Conservation (phyloP, 169 alveolate species). For the Eimeria brunetti region DNA sequence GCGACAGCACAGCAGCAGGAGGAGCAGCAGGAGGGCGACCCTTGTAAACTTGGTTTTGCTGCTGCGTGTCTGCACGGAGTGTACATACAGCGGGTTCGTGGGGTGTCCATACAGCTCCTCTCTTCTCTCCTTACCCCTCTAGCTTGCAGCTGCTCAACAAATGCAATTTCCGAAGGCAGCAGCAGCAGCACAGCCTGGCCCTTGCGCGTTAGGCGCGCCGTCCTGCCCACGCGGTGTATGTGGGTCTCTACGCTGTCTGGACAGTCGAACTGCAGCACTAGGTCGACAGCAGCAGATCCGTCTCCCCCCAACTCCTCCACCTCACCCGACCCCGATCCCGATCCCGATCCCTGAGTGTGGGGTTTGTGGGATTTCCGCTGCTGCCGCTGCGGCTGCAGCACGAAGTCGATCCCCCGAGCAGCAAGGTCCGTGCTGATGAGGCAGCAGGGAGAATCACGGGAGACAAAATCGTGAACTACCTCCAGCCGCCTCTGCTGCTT, state of each 20-base stretch:
- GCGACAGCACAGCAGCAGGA: not conserved
- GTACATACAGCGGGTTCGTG: not conserved
- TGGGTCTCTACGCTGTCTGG: conserved; percentile 96
- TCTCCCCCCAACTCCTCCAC: not conserved
- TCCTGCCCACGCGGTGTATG: conserved; percentile 97
- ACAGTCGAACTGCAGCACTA: conserved; percentile 88
- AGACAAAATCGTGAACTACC: conserved; percentile 95
- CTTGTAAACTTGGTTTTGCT: not conserved
- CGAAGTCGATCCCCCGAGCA: conserved; percentile 98
- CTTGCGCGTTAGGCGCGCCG: conserved; percentile 94
- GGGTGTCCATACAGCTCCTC: not conserved
- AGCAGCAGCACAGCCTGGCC: conserved; percentile 90
- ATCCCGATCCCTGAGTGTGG: conserved; percentile 10
- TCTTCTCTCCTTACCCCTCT: conserved; percentile 2
- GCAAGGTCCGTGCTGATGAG: conserved; percentile 96
- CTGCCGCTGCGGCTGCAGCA: conserved; percentile 36
- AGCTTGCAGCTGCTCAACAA: conserved; percentile 53
- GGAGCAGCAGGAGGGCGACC: not conserved
- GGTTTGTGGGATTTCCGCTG: too few relatives aligned
- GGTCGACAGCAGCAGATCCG: conserved; percentile 48
- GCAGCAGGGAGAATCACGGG: conserved; percentile 90
- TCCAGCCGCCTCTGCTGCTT: conserved; percentile 96
- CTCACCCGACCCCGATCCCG: not conserved
- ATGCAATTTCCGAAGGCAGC: conserved; percentile 80
- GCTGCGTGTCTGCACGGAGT: not conserved